Evolutionary conservation across 129 eudicot genomes (phyloP).

Genomic region (Flaveria sonorensis): DNA sequence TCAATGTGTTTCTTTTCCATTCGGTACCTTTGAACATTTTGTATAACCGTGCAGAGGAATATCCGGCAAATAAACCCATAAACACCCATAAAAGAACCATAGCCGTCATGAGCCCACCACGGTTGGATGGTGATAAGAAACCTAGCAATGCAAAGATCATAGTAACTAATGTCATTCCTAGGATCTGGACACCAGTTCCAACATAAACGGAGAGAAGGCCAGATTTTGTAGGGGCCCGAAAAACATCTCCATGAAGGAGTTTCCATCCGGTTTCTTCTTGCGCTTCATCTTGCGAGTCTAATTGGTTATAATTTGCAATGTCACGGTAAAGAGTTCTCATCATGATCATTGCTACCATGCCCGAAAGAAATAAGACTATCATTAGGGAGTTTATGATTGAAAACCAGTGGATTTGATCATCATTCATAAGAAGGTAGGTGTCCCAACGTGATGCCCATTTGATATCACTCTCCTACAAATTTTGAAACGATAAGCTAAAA

Average conservation of each 20-base stretch:
- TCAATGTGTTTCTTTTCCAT: conserved; percentile 79
- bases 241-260: conserved; percentile 91
- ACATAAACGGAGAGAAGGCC: conserved; percentile 79
- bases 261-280: conserved; percentile 99
- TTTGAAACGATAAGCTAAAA: neutral
- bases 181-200: conserved; percentile 86
- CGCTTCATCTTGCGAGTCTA: conserved; percentile 93
- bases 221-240: conserved; percentile 72
- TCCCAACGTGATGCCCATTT: conserved; percentile 99
- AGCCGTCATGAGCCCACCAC: conserved; percentile 96
- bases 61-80: conserved; percentile 91
- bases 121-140: conserved; percentile 87
- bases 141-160: conserved; percentile 92
- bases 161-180: conserved; percentile 91
- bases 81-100: conserved; percentile 96
- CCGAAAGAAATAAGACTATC: conserved; percentile 93
- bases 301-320: conserved; percentile 84
- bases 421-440: conserved; percentile 92
- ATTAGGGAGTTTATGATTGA: conserved; percentile 89
- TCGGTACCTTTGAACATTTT: conserved; percentile 93
- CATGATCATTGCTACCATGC: conserved; percentile 98
- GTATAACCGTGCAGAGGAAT: conserved; percentile 88
- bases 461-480: conserved; percentile 70
- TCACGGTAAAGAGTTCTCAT: conserved; percentile 87
- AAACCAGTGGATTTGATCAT: conserved; percentile 96